Percentiles rank a stretch among this genome's conserved stretches.
phyloP scores from a whole-genome alignment of 2,329 filamentous ascomycete genomes.

The Colletotrichum sublineola region DNA sequence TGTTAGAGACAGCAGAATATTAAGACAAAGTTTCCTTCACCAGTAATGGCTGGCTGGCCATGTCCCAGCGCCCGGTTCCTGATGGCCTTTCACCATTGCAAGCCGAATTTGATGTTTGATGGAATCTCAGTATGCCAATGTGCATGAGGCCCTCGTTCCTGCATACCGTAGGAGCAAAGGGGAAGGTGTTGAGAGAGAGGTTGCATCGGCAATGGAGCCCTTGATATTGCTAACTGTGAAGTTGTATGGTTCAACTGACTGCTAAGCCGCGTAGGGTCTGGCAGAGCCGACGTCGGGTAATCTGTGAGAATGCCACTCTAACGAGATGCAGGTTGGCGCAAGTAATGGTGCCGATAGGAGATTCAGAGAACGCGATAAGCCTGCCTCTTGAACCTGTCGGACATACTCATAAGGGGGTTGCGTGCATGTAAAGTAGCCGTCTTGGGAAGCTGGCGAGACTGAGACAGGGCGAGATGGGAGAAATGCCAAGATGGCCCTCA shows the following conservation, averaged over 20 bases:
- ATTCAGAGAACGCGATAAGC: neutral
- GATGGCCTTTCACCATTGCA: neutral
- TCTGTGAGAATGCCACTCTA: neutral
- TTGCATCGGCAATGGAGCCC: slow-evolving; percentile 23
- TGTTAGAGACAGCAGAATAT: neutral
- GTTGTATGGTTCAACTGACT: neutral
- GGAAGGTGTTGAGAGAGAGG: slow-evolving; percentile 14
- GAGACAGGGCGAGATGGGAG: too few relatives aligned
- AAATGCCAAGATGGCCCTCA: too few relatives aligned
- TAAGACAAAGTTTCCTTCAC: neutral
- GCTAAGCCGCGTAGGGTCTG: slow-evolving; percentile 8
- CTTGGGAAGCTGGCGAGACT: too few relatives aligned
- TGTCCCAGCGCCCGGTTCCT: neutral
- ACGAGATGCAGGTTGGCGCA: neutral
- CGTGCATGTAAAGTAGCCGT: too few relatives aligned
- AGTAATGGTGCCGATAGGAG: slow-evolving; percentile 7
- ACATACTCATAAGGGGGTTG: too few relatives aligned
- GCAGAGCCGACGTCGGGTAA: slow-evolving; percentile 7
- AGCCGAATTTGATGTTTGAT: neutral
- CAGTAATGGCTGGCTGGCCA: neutral
- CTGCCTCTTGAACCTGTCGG: neutral
- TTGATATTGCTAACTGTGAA: neutral
- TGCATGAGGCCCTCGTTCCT: slow-evolving; percentile 13
- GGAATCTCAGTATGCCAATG: neutral
- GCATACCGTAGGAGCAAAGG: slow-evolving; percentile 14